Evolutionary conservation across 495 filamentous ascomycete genomes (phyloP), one percentile per base, ranked within the genome.

Genomic region (Staphylotrichum tortipilum): DNA sequence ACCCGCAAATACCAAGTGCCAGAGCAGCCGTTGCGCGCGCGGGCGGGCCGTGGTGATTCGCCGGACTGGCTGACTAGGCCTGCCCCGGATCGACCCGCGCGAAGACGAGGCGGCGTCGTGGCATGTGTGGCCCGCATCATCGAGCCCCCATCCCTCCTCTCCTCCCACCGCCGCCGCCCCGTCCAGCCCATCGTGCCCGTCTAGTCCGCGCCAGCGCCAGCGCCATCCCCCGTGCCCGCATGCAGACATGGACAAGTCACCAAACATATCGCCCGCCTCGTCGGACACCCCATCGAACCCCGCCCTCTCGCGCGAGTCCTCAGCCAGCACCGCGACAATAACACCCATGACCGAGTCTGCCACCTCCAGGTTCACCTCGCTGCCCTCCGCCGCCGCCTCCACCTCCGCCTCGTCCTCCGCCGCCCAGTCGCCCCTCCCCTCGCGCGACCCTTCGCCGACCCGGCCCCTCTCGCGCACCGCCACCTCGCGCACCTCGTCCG

Each of bases 401-500:
- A 52, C 67, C 54, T 60, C 76, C 62, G 49, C 77, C 60, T 60
- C 69, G 52, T 70, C 73, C 4, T 77, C 75, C 15, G 56, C 68
- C 24, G 68, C 67, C 17, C 67, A 68, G 18, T 78, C 75, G 19
- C 74, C 75, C 10, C 56, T 59, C 29, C 54, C 69, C 22, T 78
- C 75, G 15, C 65, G 75, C 58, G 75, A 78, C 44, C 64, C 72
- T 0, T 78, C 75, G n/a, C 75, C 75, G 14, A 66, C 62, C 19
- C 57, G 73, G 38, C 56, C 69, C 51, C 34, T 52, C 54, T 43
- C 56, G 47, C 24, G 67, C 63, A 52, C 57, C 6, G 53, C 38
- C 40, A 54, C 30, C 10, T 61, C 64, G 11, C 57, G 62, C 47
- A 47, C 64, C n/a, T 54, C 65, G 15, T 66, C 63, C 9, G 44